Evolutionary conservation across 192 early-diverging fungal genomes (phyloP).

Genomic region (Entophlyctis luteolus): DNA sequence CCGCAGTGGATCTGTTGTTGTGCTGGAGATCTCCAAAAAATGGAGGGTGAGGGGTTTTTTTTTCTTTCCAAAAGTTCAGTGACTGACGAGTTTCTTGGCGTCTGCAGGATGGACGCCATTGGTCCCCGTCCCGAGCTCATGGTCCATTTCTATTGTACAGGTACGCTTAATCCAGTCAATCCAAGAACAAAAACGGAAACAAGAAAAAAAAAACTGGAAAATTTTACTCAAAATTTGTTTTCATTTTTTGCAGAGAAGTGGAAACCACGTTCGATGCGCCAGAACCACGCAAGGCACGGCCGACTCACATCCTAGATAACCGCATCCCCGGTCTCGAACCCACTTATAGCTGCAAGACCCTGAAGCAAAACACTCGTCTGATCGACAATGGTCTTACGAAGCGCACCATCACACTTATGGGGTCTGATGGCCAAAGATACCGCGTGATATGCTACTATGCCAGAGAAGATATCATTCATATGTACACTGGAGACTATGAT

Average conservation of each 20-base stretch:
- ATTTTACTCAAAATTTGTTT: no score
- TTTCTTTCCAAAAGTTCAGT: not conserved
- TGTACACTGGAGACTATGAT: not conserved
- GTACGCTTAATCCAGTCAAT: not conserved
- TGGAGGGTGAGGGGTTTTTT: conserved; percentile 9
- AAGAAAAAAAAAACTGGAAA: not conserved
- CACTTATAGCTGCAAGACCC: conserved; percentile 20
- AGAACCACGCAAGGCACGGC: conserved; percentile 8
- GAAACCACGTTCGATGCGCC: conserved; percentile 6
- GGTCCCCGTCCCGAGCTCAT: conserved; percentile 17
- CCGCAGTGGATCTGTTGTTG: conserved; percentile 17
- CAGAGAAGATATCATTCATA: conserved; percentile 18
- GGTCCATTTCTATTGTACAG: conserved; percentile 24
- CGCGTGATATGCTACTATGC: conserved; percentile 22
- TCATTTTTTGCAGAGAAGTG: conserved; percentile 3
- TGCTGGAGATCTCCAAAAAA: conserved; percentile 12
- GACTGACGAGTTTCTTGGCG: no score
- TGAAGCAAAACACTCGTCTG: conserved; percentile 20
- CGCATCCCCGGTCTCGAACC: conserved; percentile 23
- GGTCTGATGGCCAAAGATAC: not conserved
- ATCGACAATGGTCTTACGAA: conserved; percentile 17
- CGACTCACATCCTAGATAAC: conserved; percentile 18
- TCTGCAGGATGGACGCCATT: conserved; percentile 20
- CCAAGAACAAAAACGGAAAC: no score
- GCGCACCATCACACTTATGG: conserved; percentile 18